Evolutionary conservation across 768 basidiomycete genomes (phyloP).

Genomic region (Rhizopogon rudus): DNA sequence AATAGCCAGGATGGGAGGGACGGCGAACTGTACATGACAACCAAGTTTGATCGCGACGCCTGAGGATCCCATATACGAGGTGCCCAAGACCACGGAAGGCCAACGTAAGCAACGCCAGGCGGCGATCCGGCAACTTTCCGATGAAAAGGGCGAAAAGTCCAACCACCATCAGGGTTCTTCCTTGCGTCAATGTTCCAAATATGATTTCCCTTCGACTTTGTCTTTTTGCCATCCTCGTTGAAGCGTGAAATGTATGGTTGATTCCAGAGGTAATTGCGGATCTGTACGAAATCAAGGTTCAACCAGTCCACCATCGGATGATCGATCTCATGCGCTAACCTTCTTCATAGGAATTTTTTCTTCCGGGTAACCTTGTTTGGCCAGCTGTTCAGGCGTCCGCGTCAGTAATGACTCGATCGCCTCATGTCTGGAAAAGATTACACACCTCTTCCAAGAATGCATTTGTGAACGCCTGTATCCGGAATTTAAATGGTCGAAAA

Average conservation of each 20-base stretch:
- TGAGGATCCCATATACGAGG: conserved; percentile 98
- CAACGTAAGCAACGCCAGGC: conserved; percentile 75
- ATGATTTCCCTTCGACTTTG: conserved; percentile 98
- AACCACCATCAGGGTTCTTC: conserved; percentile 67
- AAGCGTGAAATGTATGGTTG: conserved; percentile 93
- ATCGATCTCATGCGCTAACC: conserved; percentile 37
- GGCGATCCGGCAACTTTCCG: conserved; percentile 84
- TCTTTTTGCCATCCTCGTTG: conserved; percentile 99
- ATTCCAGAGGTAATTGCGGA: conserved; percentile 94
- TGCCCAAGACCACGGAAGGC: conserved; percentile 82
- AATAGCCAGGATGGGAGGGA: conserved; percentile 79
- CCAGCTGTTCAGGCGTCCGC: conserved; percentile 47
- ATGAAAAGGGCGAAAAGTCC: conserved; percentile 86
- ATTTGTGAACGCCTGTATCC: conserved; percentile 96
- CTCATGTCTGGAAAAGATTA: conserved; percentile 4
- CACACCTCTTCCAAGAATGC: conserved; percentile 88
- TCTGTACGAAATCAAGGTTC: conserved; percentile 38
- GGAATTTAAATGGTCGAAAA: conserved; percentile 98
- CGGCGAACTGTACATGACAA: conserved; percentile 78
- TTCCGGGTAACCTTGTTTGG: conserved; percentile 81
- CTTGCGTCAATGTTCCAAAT: conserved; percentile 99
- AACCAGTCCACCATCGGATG: conserved; percentile 1
- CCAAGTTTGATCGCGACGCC: conserved; percentile 73
- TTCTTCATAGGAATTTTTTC: conserved; percentile 97
- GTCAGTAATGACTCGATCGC: conserved; percentile 7